A percentile compares a stretch with the other conserved stretches of the same genome.
These are phyloP conservation scores for Talaromyces sp. DNA, from an alignment of 2,329 filamentous ascomycete genomes.

Conservation along the genomic window DNA sequence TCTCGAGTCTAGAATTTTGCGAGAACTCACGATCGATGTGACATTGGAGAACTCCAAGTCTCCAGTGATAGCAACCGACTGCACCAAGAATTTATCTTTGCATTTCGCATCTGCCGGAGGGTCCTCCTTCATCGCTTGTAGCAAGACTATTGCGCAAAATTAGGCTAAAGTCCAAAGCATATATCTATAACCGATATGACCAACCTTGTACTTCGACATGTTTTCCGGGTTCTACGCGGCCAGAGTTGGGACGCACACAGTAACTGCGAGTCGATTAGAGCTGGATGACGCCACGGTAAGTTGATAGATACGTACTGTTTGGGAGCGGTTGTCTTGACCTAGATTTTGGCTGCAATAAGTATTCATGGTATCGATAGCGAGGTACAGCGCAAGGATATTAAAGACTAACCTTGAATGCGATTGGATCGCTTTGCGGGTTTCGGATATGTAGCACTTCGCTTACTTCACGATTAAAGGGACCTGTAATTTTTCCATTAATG, in stretches of 20 bases:
- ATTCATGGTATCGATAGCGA: slow-evolving; percentile 18
- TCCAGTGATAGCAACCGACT: slow-evolving; percentile 77
- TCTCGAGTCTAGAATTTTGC: not conserved
- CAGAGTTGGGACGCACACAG: slow-evolving; percentile 95
- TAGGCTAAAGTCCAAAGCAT: slow-evolving; percentile 18
- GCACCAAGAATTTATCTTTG: slow-evolving; percentile 96
- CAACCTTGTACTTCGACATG: slow-evolving; percentile 90
- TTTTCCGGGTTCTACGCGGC: slow-evolving; percentile 85
- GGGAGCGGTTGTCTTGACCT: slow-evolving; percentile 98
- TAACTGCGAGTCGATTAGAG: slow-evolving; percentile 61
- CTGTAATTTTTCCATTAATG: slow-evolving; percentile 34
- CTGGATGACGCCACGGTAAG: slow-evolving; percentile 6
- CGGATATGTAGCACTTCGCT: slow-evolving; percentile 58
- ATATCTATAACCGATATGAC: slow-evolving; percentile 14
- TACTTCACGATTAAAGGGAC: slow-evolving; percentile 63
- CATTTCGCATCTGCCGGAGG: slow-evolving; percentile 82
- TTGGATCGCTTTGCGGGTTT: slow-evolving; percentile 56
- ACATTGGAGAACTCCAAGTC: slow-evolving; percentile 83
- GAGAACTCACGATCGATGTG: slow-evolving; percentile 66
- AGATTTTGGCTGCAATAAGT: slow-evolving; percentile 10
- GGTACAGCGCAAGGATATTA: not conserved
- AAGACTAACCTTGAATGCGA: slow-evolving; percentile 61
- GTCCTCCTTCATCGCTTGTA: slow-evolving; percentile 97
- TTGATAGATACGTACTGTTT: slow-evolving; percentile 73
- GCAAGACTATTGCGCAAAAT: slow-evolving; percentile 62